Evolutionary conservation across 2,329 filamentous ascomycete genomes (phyloP).

Genomic region (Fusarium chaquense): DNA sequence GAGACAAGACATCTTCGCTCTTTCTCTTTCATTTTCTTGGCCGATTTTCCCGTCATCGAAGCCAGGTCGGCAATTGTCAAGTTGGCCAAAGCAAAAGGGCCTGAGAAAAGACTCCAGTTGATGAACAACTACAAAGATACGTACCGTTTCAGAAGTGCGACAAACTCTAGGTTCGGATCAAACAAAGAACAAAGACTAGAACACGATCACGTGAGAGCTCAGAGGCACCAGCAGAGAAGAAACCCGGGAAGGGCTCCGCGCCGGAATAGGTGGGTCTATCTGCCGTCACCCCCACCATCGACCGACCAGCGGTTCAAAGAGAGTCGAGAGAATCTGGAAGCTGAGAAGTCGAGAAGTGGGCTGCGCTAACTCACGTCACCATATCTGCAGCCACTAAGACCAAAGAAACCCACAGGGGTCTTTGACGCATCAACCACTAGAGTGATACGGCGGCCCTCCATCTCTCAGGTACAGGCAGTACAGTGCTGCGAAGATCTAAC

Average conservation of each 20-base stretch:
- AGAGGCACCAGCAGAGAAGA: not conserved
- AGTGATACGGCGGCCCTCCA: conserved; percentile 42
- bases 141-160: conserved; percentile 32
- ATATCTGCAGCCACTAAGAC: conserved; percentile 32
- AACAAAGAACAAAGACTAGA: conserved; percentile 18
- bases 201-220: conserved; percentile 24
- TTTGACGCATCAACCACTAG: conserved; percentile 31
- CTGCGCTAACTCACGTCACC: conserved; percentile 37
- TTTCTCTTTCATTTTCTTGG: conserved; percentile 25
- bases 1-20: conserved; percentile 32
- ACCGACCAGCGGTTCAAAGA: not conserved
- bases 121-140: conserved; percentile 38
- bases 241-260: conserved; percentile 16
- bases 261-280: conserved; percentile 23
- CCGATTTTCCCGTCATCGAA: conserved; percentile 39
- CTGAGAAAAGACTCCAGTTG: conserved; percentile 34
- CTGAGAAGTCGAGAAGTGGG: conserved; percentile 16
- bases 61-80: conserved; percentile 37
- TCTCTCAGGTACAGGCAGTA: conserved; percentile 13
- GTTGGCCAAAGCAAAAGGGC: conserved; percentile 39
- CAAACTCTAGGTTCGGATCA: conserved; percentile 1
- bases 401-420: conserved; percentile 23
- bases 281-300: not conserved
- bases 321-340: conserved; percentile 7
- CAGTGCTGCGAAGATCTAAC: conserved; percentile 14